These are phyloP conservation scores for Borovskyia barvae DNA, from an alignment of 208 protist species.

Conservation along the genomic window DNA sequence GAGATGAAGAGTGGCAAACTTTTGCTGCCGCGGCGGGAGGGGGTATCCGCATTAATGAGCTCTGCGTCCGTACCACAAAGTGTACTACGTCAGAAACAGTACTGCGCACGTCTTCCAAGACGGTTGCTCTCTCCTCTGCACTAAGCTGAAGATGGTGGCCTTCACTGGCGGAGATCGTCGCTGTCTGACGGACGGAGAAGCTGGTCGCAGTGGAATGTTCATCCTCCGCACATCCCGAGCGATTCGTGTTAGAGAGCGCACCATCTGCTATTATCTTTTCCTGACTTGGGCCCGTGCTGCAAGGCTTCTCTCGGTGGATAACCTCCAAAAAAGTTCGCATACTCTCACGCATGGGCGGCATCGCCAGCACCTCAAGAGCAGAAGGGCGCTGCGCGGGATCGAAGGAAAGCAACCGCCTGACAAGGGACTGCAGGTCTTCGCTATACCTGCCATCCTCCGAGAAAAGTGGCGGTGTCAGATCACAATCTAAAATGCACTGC, in stretches of 20 bases:
- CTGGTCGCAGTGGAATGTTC: no score
- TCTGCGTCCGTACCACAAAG: background rate
- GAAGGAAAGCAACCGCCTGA: constrained; percentile 31
- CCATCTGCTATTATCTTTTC: no score
- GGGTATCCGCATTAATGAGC: background rate
- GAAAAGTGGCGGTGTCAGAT: constrained; percentile 26
- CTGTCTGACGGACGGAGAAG: background rate
- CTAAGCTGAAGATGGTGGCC: constrained; percentile 3
- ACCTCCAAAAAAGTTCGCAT: constrained; percentile 51
- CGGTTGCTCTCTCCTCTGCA: constrained; percentile 3
- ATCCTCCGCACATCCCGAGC: no score
- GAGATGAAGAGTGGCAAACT: constrained; percentile 1
- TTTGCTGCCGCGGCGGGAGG: background rate
- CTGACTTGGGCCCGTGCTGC: no score
- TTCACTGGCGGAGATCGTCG: no score
- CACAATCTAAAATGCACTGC: constrained; percentile 35
- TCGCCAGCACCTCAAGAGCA: constrained; percentile 42
- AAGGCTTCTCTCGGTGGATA: constrained; percentile 51
- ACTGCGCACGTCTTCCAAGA: constrained; percentile 11
- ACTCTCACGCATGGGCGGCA: constrained; percentile 46
- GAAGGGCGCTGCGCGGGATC: constrained; percentile 42
- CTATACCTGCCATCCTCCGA: constrained; percentile 13
- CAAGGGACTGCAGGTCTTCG: constrained; percentile 40
- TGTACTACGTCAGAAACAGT: constrained; percentile 10
- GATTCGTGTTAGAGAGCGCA: no score